These are phyloP conservation scores for Amniculicola lignicola DNA, from an alignment of 495 filamentous ascomycete species.

Conservation along the genomic window DNA sequence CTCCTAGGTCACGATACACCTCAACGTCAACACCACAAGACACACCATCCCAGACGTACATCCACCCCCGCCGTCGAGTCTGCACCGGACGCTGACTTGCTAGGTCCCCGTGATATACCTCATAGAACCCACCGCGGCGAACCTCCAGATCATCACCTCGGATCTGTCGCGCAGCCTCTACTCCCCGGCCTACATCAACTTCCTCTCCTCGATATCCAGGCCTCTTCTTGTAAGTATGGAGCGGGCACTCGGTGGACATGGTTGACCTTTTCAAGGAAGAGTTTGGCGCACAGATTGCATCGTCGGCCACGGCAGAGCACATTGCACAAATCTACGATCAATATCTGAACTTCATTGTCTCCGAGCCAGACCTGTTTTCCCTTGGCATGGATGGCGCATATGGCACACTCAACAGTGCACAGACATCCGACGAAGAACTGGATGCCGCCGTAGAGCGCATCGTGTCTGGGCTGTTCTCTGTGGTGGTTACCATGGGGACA, in stretches of 20 bases:
- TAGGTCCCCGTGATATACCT: conserved; percentile 79
- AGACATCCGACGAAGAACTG: conserved; percentile 84
- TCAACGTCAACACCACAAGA: conserved; percentile 80
- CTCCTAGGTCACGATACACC: conserved; percentile 75
- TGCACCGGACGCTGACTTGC: neutral
- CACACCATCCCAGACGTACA: conserved; percentile 89
- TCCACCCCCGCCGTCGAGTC: neutral
- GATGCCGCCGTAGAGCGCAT: conserved; percentile 83
- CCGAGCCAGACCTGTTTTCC: conserved; percentile 93
- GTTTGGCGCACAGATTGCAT: conserved; percentile 83
- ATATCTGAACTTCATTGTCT: conserved; percentile 96
- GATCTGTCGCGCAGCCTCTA: conserved; percentile 88
- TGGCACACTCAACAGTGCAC: conserved; percentile 88
- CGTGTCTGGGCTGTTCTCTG: conserved; percentile 92
- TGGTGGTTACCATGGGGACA: conserved; percentile 91
- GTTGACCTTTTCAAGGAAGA: conserved; percentile 57
- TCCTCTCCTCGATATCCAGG: conserved; percentile 88
- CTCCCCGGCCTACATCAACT: conserved; percentile 94
- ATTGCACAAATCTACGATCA: conserved; percentile 95
- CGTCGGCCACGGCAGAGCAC: conserved; percentile 76
- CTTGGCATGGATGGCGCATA: conserved; percentile 87
- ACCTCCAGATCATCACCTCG: conserved; percentile 76
- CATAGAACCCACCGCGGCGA: conserved; percentile 78
- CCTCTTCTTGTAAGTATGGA: conserved; percentile 58
- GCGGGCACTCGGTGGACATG: neutral